Base-by-base conservation (phyloP, 805 yeast species). In the Dipodascus albidus region DNA sequence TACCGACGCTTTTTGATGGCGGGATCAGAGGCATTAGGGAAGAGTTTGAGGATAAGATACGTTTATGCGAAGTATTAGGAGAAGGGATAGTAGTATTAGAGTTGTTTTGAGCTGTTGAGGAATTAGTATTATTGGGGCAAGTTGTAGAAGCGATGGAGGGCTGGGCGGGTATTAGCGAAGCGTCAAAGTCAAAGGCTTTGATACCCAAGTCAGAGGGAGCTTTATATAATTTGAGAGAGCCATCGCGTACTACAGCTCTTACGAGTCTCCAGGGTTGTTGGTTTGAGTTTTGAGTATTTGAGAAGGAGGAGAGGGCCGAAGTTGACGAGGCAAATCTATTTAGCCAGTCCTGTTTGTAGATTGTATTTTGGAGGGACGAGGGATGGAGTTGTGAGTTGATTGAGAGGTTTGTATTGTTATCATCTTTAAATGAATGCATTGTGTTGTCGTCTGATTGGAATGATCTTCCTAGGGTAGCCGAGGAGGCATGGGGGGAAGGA, bases 201-300 rank as follows among this genome's bases (percentile, higher is more conserved):
- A 75, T 74, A 24, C 70, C 75, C 23, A 80, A 53, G 23, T 72
- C 80, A 23, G 70, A 66, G 1, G 76, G 82, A 38, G 80, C 75
- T 64, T 79, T 83, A 70, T 78, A 85, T 17, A 89, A 65, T 52
- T 74, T 72, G 52, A 89, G 67, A 47, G 73, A 71, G 1, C 89
- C 79, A 19, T 96, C 96, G 60, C 75, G 79, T 54, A 89, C 69
- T 61, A 82, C 87, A 0, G 85, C 88, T 51, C 83, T 73, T 54
- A 72, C 79, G 31, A 87, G 65, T 55, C 76, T 69, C 70, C 65
- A 75, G 59, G 44, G 44, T 14, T 38, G 44, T 38, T 51, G 21
- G 41, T 23, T 15, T 23, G 54, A 27, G 23, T 15, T 21, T 15
- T 52, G 21, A 1, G 53, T 20, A 9, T 50, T 35, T 11, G 53